Conservation (phyloP, 2,329 filamentous ascomycete species). For the Penicillium concentricum region DNA sequence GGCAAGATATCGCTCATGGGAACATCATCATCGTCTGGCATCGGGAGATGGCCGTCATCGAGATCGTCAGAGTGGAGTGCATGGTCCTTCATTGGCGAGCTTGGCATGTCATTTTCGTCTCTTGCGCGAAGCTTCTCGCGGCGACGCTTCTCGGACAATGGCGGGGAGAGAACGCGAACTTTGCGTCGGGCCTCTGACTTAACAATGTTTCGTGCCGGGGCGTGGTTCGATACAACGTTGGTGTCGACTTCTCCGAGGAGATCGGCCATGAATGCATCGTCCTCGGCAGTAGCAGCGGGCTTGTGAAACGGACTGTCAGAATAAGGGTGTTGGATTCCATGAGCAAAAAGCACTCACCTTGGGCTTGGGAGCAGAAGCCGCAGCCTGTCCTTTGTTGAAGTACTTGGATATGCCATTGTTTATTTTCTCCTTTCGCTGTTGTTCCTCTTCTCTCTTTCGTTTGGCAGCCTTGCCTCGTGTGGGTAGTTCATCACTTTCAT, state of each 20-base stretch:
- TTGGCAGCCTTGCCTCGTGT: slow-evolving; percentile 67
- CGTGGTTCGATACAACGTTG: slow-evolving; percentile 62
- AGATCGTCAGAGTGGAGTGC: slow-evolving; percentile 47
- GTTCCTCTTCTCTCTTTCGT: slow-evolving; percentile 82
- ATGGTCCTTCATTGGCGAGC: slow-evolving; percentile 44
- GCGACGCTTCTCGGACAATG: slow-evolving; percentile 55
- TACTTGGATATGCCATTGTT: slow-evolving; percentile 93
- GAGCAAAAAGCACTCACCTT: slow-evolving; percentile 59
- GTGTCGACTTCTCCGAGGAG: slow-evolving; percentile 85
- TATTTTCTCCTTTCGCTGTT: slow-evolving; percentile 79
- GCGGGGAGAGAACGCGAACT: slow-evolving; percentile 76
- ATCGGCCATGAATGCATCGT: slow-evolving; percentile 81
- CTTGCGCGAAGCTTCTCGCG: slow-evolving; percentile 53
- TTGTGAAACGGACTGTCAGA: slow-evolving; percentile 38
- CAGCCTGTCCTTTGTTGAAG: slow-evolving; percentile 71
- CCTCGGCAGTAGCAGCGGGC: slow-evolving; percentile 78
- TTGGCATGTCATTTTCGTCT: slow-evolving; percentile 46
- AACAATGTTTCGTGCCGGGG: slow-evolving; percentile 60
- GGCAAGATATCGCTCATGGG: slow-evolving; percentile 82
- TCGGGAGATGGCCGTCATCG: slow-evolving; percentile 56
- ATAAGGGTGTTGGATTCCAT: background rate
- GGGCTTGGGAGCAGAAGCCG: slow-evolving; percentile 64
- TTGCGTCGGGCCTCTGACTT: slow-evolving; percentile 76
- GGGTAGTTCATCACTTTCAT: slow-evolving; percentile 70
- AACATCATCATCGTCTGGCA: slow-evolving; percentile 69